Conservation (phyloP, 2,329 filamentous ascomycete genomes). For the Nothopassalora personata region DNA sequence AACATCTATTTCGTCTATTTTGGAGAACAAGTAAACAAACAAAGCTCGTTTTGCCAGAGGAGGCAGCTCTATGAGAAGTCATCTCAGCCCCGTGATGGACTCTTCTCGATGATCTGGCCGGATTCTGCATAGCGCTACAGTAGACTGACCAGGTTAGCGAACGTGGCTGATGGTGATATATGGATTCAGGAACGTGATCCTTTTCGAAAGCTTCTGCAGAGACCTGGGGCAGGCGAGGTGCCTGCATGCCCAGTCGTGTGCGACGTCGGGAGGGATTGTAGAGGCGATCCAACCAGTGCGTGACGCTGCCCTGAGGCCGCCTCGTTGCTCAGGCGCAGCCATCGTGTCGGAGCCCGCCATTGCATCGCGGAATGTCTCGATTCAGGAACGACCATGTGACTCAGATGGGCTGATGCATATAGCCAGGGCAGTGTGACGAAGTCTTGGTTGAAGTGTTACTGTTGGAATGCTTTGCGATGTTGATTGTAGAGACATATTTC, state of each 20-base stretch:
- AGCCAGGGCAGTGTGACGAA: background rate
- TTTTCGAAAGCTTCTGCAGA: background rate
- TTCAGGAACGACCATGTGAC: background rate
- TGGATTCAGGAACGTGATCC: conserved; percentile 1
- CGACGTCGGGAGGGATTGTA: background rate
- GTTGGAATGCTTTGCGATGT: background rate
- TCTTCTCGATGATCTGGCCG: conserved; percentile 2
- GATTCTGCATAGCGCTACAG: background rate
- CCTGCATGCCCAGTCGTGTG: conserved; percentile 10
- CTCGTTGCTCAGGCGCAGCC: background rate
- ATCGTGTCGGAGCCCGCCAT: background rate
- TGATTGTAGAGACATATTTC: background rate
- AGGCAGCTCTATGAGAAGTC: conserved; percentile 2
- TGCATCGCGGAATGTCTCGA: background rate
- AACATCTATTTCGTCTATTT: background rate
- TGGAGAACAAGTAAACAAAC: conserved; percentile 11
- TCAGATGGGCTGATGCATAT: background rate
- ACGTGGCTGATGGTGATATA: conserved; percentile 5
- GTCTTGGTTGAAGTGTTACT: too few relatives aligned
- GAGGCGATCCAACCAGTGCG: background rate
- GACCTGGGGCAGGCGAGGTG: conserved; percentile 9
- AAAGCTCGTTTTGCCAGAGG: background rate
- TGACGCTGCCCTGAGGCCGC: background rate
- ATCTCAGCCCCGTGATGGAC: conserved; percentile 11
- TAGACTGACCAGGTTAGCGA: background rate